Evolutionary conservation across 306 rosid species (phyloP), one percentile per base, ranked within the genome.

Genomic region (Macrotyloma uniflorum): DNA sequence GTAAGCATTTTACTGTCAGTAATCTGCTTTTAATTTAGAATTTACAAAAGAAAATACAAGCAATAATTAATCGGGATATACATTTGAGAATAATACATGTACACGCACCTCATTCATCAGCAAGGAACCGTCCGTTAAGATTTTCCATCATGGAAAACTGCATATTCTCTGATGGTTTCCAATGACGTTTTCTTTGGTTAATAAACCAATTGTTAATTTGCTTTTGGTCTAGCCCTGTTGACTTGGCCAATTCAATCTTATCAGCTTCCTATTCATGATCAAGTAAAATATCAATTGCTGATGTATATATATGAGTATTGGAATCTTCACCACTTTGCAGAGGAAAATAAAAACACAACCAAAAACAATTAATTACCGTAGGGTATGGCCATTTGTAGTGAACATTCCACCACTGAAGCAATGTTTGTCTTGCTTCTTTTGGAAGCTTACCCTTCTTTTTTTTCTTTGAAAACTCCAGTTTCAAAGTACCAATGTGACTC

Each of bases 141-240:
- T 83, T 84, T 79, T 92, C 97, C 97, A 88, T 86, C 49, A 85
- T 84, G 23, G 92, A 90, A 35, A 92, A 92, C 45, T 88, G 93
- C 93, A 85, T 86, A 81, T 83, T 89, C 87, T 92, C 98, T 0
- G 97, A 88, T 49, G 98, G 98, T 81, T 91, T 91, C 98, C 98
- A 94, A 70, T 94, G 98, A 1, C 97, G 96, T 80, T 94, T 94
- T 51, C 98, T 86, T 79, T 94, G 98, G 81, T 94, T 94, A 35
- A 94, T 94, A 79, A 94, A 94, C 98, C 98, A 94, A 74, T 94
- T 94, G 90, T 94, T 94, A 28, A 94, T 92, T 82, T 94, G 98
- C 88, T 91, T 94, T 80, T 87, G 98, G 65, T 94, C 97, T 20
- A 94, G 79, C 28, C 98, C 97, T 28, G 98, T 94, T 14, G 95